Evolutionary conservation across 441 rosid species (phyloP), one percentile per base, ranked within the genome.

Genomic region (Arabidopsis hybrid): DNA sequence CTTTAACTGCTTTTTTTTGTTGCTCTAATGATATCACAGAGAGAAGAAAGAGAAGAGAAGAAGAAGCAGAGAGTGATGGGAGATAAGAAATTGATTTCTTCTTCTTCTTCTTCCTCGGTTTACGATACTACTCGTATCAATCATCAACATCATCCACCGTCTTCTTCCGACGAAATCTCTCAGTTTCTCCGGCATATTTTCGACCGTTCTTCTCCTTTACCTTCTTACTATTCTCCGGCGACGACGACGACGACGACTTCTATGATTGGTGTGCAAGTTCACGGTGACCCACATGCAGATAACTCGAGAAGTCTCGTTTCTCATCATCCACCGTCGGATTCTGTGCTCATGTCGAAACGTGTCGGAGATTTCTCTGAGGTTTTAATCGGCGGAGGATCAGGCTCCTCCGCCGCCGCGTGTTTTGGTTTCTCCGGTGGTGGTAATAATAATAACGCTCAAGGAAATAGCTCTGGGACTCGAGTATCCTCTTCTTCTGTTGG

Each of bases 161-260:
- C 79, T 29, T 65, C 81, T 21, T 80, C 84, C 45, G 91, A 89
- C 72, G 90, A 88, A n/a, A 81, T 88, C 64, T 89, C 91, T 38
- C 75, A 65, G 74, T 82, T 89, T 73, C 87, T 91, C 63, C 82
- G 81, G 40, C 93, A 87, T 59, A 79, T 86, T 76, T 68, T 86
- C 31, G 83, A 70, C 78, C 87, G 84, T 59, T 86, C 92, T 45
- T 79, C 89, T 34, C 65, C 87, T 12, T 6, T 82, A 4, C 32
- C 85, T 3, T 60, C 86, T 35, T 73, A 79, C 11, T 77, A 82
- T 11, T 71, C 76, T 35, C 72, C 68, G 63, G 63, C 62, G 5
- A 63, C 12, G 12, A 43, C 17, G 17, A 55, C 57, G 5, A 63
- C 12, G 8, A 35, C 17, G 17, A 31, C 60, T 11, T 42, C 72